Conservation (phyloP, 495 filamentous ascomycete genomes). For the Massariosphaeria phaeospora region DNA sequence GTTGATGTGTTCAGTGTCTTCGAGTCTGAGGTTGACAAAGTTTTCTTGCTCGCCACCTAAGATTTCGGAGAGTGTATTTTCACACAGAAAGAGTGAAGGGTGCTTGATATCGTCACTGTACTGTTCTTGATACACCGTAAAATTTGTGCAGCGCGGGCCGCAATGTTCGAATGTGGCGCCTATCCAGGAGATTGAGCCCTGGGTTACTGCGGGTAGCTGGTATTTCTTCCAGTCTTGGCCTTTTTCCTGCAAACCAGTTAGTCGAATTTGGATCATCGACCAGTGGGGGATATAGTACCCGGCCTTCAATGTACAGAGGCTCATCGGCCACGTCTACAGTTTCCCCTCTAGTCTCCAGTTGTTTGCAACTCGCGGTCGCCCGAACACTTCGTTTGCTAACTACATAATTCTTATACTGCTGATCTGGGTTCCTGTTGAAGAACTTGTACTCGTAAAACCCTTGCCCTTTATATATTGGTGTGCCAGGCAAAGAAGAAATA, state of each 20-base stretch:
- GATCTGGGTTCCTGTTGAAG: conserved; percentile 23
- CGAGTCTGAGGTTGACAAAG: conserved; percentile 11
- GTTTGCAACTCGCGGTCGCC: conserved; percentile 9
- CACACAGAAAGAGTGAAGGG: conserved; percentile 22
- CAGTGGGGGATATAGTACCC: background rate
- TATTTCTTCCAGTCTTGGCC: conserved; percentile 4
- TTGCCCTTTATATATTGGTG: conserved; percentile 16
- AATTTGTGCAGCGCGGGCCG: conserved; percentile 30
- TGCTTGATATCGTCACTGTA: conserved; percentile 9
- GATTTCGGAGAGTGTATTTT: conserved; percentile 17
- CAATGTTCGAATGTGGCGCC: conserved; percentile 10
- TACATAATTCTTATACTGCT: conserved; percentile 15
- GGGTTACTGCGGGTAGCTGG: background rate
- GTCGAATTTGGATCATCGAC: background rate
- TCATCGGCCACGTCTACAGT: background rate
- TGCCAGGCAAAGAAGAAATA: conserved; percentile 2
- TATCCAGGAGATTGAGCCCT: conserved; percentile 21
- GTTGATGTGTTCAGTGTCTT: conserved; percentile 22
- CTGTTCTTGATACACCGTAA: conserved; percentile 25
- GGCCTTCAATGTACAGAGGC: background rate
- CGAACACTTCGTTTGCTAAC: conserved; percentile 10
- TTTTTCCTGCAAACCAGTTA: conserved; percentile 1
- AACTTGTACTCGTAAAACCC: conserved; percentile 28
- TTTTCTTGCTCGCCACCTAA: conserved; percentile 2
- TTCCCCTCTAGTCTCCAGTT: background rate